phyloP scores from a whole-genome alignment of 2,329 filamentous ascomycete genomes.

The Fusarium virguliforme region DNA sequence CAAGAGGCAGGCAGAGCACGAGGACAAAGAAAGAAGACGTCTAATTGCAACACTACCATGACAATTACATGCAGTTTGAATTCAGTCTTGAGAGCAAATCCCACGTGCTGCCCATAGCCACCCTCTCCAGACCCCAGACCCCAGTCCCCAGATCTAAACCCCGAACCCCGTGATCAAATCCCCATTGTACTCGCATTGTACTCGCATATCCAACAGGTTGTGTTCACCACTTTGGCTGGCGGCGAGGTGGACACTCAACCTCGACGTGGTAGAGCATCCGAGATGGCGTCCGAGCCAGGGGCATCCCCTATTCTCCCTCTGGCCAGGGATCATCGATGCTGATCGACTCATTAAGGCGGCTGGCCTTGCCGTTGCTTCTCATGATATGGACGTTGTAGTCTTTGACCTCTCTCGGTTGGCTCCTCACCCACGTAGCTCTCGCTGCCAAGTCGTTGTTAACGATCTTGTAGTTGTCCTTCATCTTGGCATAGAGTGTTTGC shows the following conservation, averaged over 20 bases:
- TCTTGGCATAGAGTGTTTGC: neutral
- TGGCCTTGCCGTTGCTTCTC: constrained; percentile 46
- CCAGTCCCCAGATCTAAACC: neutral
- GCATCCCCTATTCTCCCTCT: constrained; percentile 34
- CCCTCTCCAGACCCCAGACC: neutral
- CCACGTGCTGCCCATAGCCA: neutral
- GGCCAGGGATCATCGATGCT: constrained; percentile 40
- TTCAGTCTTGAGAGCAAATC: neutral
- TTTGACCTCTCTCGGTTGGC: neutral
- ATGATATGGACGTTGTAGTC: constrained; percentile 6
- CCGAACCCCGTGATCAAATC: neutral
- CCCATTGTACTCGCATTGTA: neutral
- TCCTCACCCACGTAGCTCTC: neutral
- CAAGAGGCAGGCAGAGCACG: neutral
- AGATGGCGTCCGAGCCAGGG: constrained; percentile 13
- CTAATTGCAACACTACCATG: too few relatives aligned
- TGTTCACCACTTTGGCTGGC: neutral
- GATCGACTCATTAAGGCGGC: constrained; percentile 42
- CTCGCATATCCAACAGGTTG: constrained; percentile 6
- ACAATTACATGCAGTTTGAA: neutral
- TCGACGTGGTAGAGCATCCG: constrained; percentile 20
- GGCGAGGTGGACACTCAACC: neutral
- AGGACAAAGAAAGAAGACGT: neutral
- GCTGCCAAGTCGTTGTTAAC: neutral
- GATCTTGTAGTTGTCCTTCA: neutral